Evolutionary conservation across 2,329 filamentous ascomycete species (phyloP).

Genomic region (Neofusicoccum sp.): DNA sequence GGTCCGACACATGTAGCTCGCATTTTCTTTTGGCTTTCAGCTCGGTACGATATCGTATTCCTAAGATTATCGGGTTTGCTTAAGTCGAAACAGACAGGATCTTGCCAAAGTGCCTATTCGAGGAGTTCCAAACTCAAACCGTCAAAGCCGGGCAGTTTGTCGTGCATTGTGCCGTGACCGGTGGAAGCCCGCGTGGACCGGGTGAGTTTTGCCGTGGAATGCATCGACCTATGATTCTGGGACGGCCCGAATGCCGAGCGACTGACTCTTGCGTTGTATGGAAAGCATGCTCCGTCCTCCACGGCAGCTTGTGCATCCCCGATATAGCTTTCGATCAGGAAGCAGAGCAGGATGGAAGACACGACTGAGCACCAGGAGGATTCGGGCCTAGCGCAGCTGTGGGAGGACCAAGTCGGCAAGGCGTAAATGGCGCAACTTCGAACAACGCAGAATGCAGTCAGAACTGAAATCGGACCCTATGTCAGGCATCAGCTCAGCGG

Average conservation of each 20-base stretch:
- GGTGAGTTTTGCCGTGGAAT: too few relatives aligned
- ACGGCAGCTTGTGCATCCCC: too few relatives aligned
- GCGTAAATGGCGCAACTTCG: neutral
- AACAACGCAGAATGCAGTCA: neutral
- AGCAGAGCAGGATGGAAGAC: neutral
- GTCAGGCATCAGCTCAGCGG: neutral
- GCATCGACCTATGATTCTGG: too few relatives aligned
- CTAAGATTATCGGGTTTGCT: neutral
- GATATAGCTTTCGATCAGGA: neutral
- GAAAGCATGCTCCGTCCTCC: too few relatives aligned
- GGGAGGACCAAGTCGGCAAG: neutral
- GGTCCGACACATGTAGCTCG: neutral
- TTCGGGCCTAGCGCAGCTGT: slow-evolving; percentile 1
- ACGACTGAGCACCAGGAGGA: neutral
- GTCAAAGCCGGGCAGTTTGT: too few relatives aligned
- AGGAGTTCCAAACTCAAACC: too few relatives aligned
- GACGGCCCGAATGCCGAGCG: too few relatives aligned
- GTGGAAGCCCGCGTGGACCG: too few relatives aligned
- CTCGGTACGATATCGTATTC: neutral
- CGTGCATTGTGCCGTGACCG: too few relatives aligned
- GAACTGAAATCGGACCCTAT: neutral
- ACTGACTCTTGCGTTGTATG: too few relatives aligned
- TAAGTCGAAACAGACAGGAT: too few relatives aligned
- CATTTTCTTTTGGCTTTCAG: neutral
- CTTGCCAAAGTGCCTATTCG: too few relatives aligned